These are phyloP conservation scores for Candida lessepsii DNA, from an alignment of 805 yeast species.

Conservation along the genomic window DNA sequence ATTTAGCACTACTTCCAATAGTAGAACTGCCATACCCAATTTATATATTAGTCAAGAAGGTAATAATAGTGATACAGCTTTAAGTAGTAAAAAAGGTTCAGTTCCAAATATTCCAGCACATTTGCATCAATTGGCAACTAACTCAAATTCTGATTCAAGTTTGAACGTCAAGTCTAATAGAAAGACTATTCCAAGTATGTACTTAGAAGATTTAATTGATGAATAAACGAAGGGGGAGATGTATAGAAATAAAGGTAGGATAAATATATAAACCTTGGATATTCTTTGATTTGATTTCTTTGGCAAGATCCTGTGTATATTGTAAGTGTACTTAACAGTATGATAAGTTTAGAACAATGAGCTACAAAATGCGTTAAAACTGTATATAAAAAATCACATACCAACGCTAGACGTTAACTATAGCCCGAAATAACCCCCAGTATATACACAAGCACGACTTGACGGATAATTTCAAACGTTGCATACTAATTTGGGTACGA, in stretches of 20 bases:
- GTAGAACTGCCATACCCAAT: slow-evolving; percentile 34
- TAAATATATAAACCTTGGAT: not conserved
- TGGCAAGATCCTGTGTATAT: too few species aligned
- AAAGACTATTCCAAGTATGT: slow-evolving; percentile 47
- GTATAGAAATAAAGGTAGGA: not conserved
- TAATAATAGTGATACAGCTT: slow-evolving; percentile 33
- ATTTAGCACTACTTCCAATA: slow-evolving; percentile 9
- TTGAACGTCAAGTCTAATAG: slow-evolving; percentile 21
- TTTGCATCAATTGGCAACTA: slow-evolving; percentile 11
- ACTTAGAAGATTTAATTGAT: slow-evolving; percentile 51
- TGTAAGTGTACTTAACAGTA: too few species aligned
- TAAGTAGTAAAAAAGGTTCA: slow-evolving; percentile 10
- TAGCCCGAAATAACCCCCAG: too few species aligned
- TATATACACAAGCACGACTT: too few species aligned
- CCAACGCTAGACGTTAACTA: too few species aligned
- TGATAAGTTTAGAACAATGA: too few species aligned
- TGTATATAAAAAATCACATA: too few species aligned
- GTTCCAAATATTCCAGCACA: slow-evolving; percentile 5
- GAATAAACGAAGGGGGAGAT: slow-evolving; percentile 8
- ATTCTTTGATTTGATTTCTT: too few species aligned
- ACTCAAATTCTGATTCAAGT: slow-evolving; percentile 7
- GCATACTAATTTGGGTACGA: too few species aligned
- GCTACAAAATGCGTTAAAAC: too few species aligned
- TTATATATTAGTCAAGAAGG: slow-evolving; percentile 39
- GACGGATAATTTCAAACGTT: too few species aligned